phyloP scores from a whole-genome alignment of 1,284 basidiomycete genomes.

The Cryptococcus wingfieldii region DNA sequence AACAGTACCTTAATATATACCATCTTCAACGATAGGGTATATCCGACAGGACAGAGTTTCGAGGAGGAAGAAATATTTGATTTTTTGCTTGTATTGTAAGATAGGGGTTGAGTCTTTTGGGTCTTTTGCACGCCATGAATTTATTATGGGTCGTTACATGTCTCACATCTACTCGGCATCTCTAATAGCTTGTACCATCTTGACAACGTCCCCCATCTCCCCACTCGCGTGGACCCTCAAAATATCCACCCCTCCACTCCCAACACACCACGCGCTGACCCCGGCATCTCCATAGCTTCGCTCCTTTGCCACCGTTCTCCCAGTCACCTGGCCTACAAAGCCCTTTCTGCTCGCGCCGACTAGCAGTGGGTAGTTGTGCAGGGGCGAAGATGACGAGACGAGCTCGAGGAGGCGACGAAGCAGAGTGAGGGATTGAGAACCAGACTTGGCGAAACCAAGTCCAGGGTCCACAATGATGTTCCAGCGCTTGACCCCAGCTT shows the following conservation, averaged over 20 bases:
- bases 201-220: constrained; percentile 62
- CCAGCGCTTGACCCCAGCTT: constrained; percentile 80
- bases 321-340: constrained; percentile 64
- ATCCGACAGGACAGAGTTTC: not conserved
- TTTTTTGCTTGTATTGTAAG: no score
- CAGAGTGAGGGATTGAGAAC: constrained; percentile 69
- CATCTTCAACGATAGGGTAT: no score
- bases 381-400: constrained; percentile 30
- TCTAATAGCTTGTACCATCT: constrained; percentile 54
- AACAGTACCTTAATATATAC: no score
- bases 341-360: constrained; percentile 80
- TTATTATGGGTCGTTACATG: no score
- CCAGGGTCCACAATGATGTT: constrained; percentile 89
- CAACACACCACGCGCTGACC: constrained; percentile 69
- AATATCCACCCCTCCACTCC: constrained; percentile 63
- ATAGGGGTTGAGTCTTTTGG: no score
- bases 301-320: constrained; percentile 57
- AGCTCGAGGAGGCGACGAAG: constrained; percentile 58
- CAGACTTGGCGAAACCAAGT: constrained; percentile 88
- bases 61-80: no score
- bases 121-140: not conserved
- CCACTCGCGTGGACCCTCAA: constrained; percentile 80
- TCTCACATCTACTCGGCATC: constrained; percentile 9
- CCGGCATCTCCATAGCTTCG: constrained; percentile 78
- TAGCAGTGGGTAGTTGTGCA: constrained; percentile 59